These are phyloP conservation scores for Leishmania gerbilli DNA, from an alignment of 208 protist genomes.

Conservation along the genomic window DNA sequence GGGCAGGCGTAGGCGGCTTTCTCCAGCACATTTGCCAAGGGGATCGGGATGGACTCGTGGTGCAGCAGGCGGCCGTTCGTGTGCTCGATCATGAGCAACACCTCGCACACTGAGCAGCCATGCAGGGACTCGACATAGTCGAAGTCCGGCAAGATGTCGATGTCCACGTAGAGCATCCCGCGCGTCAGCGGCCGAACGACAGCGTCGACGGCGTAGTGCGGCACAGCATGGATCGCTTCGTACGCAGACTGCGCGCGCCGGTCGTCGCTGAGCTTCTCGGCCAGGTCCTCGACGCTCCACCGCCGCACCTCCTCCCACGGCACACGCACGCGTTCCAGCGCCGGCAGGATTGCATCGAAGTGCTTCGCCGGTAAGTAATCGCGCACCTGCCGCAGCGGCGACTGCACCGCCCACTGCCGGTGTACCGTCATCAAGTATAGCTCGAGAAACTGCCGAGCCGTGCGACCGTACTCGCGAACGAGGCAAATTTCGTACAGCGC, in stretches of 20 bases:
- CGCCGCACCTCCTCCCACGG: slow-evolving; percentile 96
- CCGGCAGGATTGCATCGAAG: slow-evolving; percentile 88
- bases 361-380: slow-evolving; percentile 75
- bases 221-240: slow-evolving; percentile 95
- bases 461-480: slow-evolving; percentile 95
- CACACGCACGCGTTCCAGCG: slow-evolving; percentile 96
- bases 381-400: slow-evolving; percentile 91
- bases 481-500: slow-evolving; percentile 97
- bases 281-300: slow-evolving; percentile 93
- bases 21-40: slow-evolving; percentile 57
- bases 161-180: slow-evolving; percentile 94
- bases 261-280: slow-evolving; percentile 91
- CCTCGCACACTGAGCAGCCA: slow-evolving; percentile 77
- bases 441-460: slow-evolving; percentile 91
- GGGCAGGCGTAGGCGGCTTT: slow-evolving; percentile 80
- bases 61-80: slow-evolving; percentile 97
- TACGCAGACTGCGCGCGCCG: slow-evolving; percentile 84
- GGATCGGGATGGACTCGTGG: slow-evolving; percentile 95
- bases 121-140: slow-evolving; percentile 93
- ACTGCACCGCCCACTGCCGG: slow-evolving; percentile 97
- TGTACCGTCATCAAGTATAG: slow-evolving; percentile 95
- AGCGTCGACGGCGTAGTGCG: slow-evolving; percentile 92
- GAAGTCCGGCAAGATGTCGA: slow-evolving; percentile 97
- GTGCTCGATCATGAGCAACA: slow-evolving; percentile 97
- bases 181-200: slow-evolving; percentile 96